Percentiles rank a stretch among this genome's conserved stretches.
Evolutionary conservation across 2,329 filamentous ascomycete genomes (phyloP).

Genomic region (Huntiella savannae): DNA sequence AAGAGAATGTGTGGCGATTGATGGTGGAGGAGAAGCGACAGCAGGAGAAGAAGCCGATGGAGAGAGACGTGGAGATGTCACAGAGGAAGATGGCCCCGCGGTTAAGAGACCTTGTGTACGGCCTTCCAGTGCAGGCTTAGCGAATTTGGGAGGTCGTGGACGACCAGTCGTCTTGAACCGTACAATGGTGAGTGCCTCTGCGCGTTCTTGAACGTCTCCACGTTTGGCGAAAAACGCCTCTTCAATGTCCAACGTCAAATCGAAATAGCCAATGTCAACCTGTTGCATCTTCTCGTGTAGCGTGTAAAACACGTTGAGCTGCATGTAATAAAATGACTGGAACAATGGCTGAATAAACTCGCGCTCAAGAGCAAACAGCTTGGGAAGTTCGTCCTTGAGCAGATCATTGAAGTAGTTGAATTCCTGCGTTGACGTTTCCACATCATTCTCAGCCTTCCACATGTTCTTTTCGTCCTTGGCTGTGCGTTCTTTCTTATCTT

Average conservation of each 20-base stretch:
- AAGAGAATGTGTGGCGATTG: conserved; percentile 13
- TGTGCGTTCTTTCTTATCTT: conserved; percentile 93
- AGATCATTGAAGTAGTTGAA: conserved; percentile 97
- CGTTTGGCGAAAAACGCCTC: conserved; percentile 80
- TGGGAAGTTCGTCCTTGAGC: conserved; percentile 85
- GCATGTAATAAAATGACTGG: conserved; percentile 99
- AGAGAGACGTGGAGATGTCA: conserved; percentile 11
- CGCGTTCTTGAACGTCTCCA: conserved; percentile 65
- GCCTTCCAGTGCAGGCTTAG: conserved; percentile 31
- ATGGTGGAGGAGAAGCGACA: conserved; percentile 7
- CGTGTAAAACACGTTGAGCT: conserved; percentile 97
- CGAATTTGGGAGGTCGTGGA: conserved; percentile 39
- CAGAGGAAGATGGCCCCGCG: conserved; percentile 21
- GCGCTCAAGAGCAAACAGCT: conserved; percentile 71
- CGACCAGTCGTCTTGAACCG: conserved; percentile 81
- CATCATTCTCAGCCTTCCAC: conserved; percentile 85
- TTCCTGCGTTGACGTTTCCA: conserved; percentile 82
- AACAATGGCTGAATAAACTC: conserved; percentile 95
- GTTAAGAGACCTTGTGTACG: conserved; percentile 34
- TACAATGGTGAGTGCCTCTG: conserved; percentile 69
- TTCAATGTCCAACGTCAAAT: conserved; percentile 76
- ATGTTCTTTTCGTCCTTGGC: conserved; percentile 94
- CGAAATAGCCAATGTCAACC: conserved; percentile 95
- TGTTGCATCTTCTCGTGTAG: conserved; percentile 95
- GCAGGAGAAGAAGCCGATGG: conserved; percentile 12